Base-by-base conservation (phyloP, 768 basidiomycete species). In the Filobasidium wieringae region DNA sequence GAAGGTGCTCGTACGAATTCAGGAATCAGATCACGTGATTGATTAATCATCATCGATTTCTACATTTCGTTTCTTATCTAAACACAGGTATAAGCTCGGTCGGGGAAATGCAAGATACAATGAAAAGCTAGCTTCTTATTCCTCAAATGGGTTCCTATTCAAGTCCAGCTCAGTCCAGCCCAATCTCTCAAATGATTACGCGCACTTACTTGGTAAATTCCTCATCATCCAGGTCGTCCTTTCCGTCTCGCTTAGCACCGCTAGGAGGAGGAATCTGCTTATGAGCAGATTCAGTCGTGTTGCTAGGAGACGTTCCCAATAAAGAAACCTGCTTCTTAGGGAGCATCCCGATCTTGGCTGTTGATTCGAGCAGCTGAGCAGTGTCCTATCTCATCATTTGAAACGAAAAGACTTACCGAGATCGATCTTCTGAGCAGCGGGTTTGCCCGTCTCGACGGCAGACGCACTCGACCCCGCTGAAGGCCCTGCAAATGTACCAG, bases 311-410 rank as follows among this genome's bases (percentile, higher is more conserved):
- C 1, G 72, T 66, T 7, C 70, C 68, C 7, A 73, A 50, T 4
- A 73, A 65, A 34, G 69, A 69, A 34, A 73, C 72, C 43, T 60
- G 54, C 53, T 68, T 68, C 59, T 73, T 73, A 1, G 72, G 72
- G 0, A 73, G 63, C 52, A 73, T 66, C n/a, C 72, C 72, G 33
- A 73, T 66, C 58, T 73, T 73, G 51, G 69, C 72, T 73, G 55
- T 8, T 19, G n/a, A 30, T 26, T n/a, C 41, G 9, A 26, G 9
- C 41, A 1, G 12, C 31, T n/a, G 52, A 3, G 22, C 24, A 22
- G 26, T 11, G 15, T 33, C 7, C 36, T 9, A 22, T 2, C 12
- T n/a, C 9, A 31, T n/a, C 15, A 11, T 14, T 17, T 12, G 29
- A 33, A 32, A 51, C 41, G n/a, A 32, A 12, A n/a, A 9, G 40